These are phyloP conservation scores for Bolboschoenoplectus hybrid DNA, from an alignment of 202 grass and related monocot genomes.

Conservation along the genomic window DNA sequence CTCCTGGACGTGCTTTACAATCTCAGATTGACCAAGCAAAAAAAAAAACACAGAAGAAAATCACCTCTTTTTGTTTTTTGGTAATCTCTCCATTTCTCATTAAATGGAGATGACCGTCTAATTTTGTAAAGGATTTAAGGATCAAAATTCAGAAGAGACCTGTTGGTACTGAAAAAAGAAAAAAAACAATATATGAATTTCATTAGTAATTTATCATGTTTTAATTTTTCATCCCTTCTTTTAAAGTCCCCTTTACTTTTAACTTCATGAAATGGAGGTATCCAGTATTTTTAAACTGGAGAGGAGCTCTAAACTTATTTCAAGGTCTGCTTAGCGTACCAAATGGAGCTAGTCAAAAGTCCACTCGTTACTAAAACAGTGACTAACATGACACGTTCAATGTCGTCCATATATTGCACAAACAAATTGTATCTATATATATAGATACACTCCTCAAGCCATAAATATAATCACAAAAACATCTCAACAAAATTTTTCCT, in stretches of 20 bases:
- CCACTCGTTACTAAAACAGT: background rate
- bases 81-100: background rate
- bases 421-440: slow-evolving; percentile 12
- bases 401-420: background rate
- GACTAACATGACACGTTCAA: slow-evolving; percentile 28
- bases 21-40: background rate
- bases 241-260: too few species aligned
- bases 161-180: too few species aligned
- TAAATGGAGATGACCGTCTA: background rate
- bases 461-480: background rate
- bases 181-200: too few species aligned
- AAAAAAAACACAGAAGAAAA: background rate
- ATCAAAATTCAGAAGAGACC: background rate
- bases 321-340: slow-evolving; percentile 12
- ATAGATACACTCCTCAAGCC: background rate
- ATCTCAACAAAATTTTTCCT: slow-evolving; percentile 9
- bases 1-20: slow-evolving; percentile 10
- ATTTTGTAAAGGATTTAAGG: background rate
- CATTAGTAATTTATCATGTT: too few species aligned
- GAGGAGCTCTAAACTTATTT: background rate
- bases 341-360: background rate
- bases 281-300: background rate
- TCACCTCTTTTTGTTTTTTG: too few species aligned
- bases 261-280: background rate
- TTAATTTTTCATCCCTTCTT: too few species aligned